phyloP scores from a whole-genome alignment of 805 yeast species.

The Metschnikowia chrysomelidarum region DNA sequence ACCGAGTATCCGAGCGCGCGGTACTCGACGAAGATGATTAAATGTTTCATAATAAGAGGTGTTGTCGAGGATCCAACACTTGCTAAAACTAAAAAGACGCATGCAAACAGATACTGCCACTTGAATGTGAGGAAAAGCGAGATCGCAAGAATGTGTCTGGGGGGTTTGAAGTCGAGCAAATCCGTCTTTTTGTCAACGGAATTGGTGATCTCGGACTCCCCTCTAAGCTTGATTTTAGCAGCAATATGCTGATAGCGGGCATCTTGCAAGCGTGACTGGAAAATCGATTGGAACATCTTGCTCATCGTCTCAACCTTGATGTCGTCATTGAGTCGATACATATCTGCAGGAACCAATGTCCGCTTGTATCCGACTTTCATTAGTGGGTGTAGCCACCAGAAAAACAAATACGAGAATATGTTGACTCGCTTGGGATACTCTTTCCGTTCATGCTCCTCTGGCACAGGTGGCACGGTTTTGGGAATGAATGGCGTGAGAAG shows the following conservation, averaged over 20 bases:
- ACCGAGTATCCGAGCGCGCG: conserved; percentile 48
- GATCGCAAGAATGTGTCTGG: conserved; percentile 40
- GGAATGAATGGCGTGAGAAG: conserved; percentile 33
- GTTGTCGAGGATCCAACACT: conserved; percentile 54
- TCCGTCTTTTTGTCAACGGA: conserved; percentile 20
- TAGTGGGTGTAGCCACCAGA: conserved; percentile 41
- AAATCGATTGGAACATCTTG: conserved; percentile 19
- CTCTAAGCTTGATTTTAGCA: conserved; percentile 27
- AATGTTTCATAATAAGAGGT: conserved; percentile 63
- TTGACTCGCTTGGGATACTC: conserved; percentile 39
- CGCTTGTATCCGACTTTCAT: conserved; percentile 41
- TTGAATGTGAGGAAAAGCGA: conserved; percentile 50
- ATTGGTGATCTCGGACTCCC: conserved; percentile 19
- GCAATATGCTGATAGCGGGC: conserved; percentile 19
- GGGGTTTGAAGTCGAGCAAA: conserved; percentile 19
- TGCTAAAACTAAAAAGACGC: conserved; percentile 42
- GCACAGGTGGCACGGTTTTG: conserved; percentile 48
- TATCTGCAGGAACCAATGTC: conserved; percentile 32
- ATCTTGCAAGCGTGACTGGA: conserved; percentile 7
- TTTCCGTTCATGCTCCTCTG: conserved; percentile 49
- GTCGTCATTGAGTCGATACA: conserved; percentile 36
- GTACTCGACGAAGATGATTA: conserved; percentile 62
- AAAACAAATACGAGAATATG: conserved; percentile 37
- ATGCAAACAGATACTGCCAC: conserved; percentile 40
- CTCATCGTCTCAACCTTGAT: conserved; percentile 35